These are phyloP conservation scores for Pyricularia grisea DNA, from an alignment of 2,329 filamentous ascomycete species.

Conservation along the genomic window DNA sequence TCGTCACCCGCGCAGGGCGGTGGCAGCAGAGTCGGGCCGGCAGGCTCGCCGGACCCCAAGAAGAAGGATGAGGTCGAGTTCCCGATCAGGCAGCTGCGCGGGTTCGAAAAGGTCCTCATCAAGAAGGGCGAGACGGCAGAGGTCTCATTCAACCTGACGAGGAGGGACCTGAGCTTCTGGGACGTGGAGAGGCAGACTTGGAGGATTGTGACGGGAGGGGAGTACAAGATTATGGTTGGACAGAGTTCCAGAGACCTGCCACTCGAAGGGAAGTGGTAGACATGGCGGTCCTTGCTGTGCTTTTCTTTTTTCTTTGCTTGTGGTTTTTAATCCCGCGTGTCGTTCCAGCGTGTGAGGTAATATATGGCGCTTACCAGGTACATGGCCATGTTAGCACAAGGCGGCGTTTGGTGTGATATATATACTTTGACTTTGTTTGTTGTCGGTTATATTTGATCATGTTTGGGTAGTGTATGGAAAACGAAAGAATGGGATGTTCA, in stretches of 20 bases:
- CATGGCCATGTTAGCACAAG: not conserved
- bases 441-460: not conserved
- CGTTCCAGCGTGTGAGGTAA: not conserved
- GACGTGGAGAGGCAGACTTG: conserved; percentile 39
- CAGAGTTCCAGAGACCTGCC: conserved; percentile 13
- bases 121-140: conserved; percentile 34
- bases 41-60: not conserved
- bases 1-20: not conserved
- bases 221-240: conserved; percentile 12
- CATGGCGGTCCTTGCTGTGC: not conserved
- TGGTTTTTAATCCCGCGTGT: not conserved
- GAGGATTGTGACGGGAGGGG: conserved; percentile 18
- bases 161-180: conserved; percentile 46
- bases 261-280: conserved; percentile 9
- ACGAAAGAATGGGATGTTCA: not conserved
- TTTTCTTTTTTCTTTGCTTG: not conserved
- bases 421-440: not conserved
- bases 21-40: not conserved
- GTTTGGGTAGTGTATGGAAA: not conserved
- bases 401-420: not conserved
- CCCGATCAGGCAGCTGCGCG: conserved; percentile 51
- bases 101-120: conserved; percentile 61
- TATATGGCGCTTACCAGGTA: not conserved
- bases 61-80: conserved; percentile 9
- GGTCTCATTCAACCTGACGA: conserved; percentile 33